phyloP scores from a whole-genome alignment of 805 yeast species.

The Teunomyces lycoperdinae region DNA sequence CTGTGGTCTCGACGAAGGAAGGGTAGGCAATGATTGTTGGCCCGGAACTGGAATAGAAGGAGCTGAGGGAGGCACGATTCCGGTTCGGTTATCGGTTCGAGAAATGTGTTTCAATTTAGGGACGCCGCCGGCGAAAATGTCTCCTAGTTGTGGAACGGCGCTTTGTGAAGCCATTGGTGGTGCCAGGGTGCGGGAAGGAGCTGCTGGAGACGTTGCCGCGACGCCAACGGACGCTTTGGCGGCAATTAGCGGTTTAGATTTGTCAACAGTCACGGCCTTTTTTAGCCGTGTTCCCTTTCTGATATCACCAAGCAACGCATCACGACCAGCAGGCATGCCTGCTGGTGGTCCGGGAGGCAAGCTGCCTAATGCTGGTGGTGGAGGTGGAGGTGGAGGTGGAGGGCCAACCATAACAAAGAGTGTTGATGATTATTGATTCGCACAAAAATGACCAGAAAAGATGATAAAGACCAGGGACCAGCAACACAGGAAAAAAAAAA shows the following conservation, averaged over 20 bases:
- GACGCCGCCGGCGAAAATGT: conserved; percentile 74
- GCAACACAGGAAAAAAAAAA: no score
- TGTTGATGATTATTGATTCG: no score
- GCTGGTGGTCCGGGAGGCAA: conserved; percentile 22
- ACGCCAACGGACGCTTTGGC: conserved; percentile 32
- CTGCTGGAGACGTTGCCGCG: conserved; percentile 18
- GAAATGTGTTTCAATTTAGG: conserved; percentile 56
- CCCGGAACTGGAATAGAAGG: conserved; percentile 32
- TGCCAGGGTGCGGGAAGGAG: conserved; percentile 16
- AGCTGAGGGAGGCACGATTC: conserved; percentile 34
- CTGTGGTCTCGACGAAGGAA: conserved; percentile 10
- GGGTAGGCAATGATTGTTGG: neutral
- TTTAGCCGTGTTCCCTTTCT: conserved; percentile 51
- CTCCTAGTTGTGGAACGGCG: conserved; percentile 47
- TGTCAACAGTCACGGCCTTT: conserved; percentile 44
- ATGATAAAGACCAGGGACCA: no score
- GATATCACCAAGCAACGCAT: conserved; percentile 73
- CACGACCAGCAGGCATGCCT: conserved; percentile 28
- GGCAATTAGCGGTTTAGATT: conserved; percentile 59
- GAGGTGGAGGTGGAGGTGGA: conserved; percentile 35
- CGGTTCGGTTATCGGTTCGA: conserved; percentile 33
- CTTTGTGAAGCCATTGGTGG: conserved; percentile 19
- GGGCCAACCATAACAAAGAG: conserved; percentile 21
- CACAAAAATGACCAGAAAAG: no score
- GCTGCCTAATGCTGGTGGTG: conserved; percentile 14